Evolutionary conservation across 768 basidiomycete genomes (phyloP).

Genomic region (Asterophora lycoperdoides): DNA sequence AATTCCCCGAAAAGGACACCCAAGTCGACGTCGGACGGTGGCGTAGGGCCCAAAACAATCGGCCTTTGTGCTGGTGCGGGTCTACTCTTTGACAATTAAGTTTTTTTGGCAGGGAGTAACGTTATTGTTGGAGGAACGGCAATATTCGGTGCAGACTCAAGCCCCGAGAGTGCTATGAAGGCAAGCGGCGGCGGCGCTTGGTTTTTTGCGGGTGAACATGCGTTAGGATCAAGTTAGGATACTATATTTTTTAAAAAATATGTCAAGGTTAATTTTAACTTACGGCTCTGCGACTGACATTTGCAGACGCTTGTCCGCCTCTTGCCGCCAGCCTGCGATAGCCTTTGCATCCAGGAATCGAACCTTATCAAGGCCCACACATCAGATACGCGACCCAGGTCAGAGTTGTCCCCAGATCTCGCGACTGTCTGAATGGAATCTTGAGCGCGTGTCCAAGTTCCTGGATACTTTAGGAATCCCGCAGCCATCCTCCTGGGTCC

Average conservation of each 20-base stretch:
- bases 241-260: no score
- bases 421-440: not conserved
- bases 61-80: slow-evolving; percentile 87
- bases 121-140: slow-evolving; percentile 98
- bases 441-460: not conserved
- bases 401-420: slow-evolving; percentile 3
- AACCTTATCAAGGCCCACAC: slow-evolving; percentile 8
- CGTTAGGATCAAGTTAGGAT: no score
- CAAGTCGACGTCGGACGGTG: slow-evolving; percentile 99
- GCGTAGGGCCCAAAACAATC: slow-evolving; percentile 89
- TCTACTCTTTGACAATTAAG: not conserved
- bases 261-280: no score
- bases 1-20: slow-evolving; percentile 93
- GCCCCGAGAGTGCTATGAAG: slow-evolving; percentile 74
- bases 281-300: no score
- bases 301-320: no score
- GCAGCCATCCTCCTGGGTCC: not conserved
- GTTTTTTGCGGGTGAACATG: no score
- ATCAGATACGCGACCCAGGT: slow-evolving; percentile 1
- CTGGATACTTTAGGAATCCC: not conserved
- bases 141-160: slow-evolving; percentile 79
- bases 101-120: slow-evolving; percentile 76
- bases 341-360: not conserved
- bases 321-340: no score
- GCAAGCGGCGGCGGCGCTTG: no score